A percentile compares a stretch with the other conserved stretches of the same genome.
Evolutionary conservation across 768 basidiomycete genomes (phyloP).

Genomic region (Ramaria sp.): DNA sequence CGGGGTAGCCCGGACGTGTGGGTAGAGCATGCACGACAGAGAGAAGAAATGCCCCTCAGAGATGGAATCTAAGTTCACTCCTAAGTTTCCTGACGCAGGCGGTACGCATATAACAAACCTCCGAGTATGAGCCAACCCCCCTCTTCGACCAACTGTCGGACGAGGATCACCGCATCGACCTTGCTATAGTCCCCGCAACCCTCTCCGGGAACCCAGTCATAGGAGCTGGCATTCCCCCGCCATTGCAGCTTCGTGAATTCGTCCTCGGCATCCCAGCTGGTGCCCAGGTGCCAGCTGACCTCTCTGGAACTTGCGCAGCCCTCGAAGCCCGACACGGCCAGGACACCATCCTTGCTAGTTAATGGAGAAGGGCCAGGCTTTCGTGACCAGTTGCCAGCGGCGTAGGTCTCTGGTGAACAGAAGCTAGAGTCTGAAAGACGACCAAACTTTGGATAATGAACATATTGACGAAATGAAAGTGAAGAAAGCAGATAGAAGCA

Average conservation of each 20-base stretch:
- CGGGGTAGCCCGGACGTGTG: conserved; percentile 57
- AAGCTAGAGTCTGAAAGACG: not conserved
- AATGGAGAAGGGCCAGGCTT: conserved; percentile 27
- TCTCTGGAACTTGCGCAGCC: conserved; percentile 57
- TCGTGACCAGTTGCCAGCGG: conserved; percentile 31
- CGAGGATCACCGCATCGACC: conserved; percentile 32
- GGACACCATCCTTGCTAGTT: conserved; percentile 31
- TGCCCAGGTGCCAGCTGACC: conserved; percentile 51
- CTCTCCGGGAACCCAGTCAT: conserved; percentile 41
- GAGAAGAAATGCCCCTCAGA: conserved; percentile 71
- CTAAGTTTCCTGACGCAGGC: too few relatives aligned
- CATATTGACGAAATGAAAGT: not conserved
- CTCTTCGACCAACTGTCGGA: conserved; percentile 51
- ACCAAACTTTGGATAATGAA: not conserved
- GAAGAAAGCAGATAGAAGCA: not conserved
- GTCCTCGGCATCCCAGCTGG: conserved; percentile 26
- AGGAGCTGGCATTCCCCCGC: conserved; percentile 29
- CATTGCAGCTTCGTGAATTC: conserved; percentile 45
- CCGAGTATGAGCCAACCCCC: conserved; percentile 64
- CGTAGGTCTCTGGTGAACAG: conserved; percentile 27
- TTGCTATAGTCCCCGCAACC: conserved; percentile 31
- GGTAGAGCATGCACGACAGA: conserved; percentile 52
- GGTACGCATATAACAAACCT: conserved; percentile 28
- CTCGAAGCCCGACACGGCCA: conserved; percentile 43
- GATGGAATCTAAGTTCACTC: conserved; percentile 33